Base-by-base conservation (phyloP, 202 grass and related monocot genomes). In the Digitaria exilis region DNA sequence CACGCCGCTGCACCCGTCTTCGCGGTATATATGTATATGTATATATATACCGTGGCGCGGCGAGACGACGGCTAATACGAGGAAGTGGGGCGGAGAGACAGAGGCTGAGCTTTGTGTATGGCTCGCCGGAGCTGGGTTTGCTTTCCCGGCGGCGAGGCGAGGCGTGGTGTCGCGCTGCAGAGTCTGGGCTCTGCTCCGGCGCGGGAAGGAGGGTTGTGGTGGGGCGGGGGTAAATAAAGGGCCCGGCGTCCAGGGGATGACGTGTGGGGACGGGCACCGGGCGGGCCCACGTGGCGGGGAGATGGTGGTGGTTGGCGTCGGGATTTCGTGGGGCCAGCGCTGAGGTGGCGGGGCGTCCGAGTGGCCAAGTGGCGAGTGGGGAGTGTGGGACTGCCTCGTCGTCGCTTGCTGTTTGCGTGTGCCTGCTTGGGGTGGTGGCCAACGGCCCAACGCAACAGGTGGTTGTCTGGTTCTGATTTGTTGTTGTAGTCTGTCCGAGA, bases 161-260 rank as follows among this genome's bases (percentile, higher is more conserved):
- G 37, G 19, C 22, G 56, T 8, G 0, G 26, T 17, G 46, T 54
- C n/a, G 34, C 30, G 45, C 19, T 6, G 63, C n/a, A 29, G 63
- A 37, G 64, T 60, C 8, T 76, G 73, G 73, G 37, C 77, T 73
- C 41, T 37, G 73, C 66, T 82, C 65, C 39, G 78, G 16, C 69
- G 60, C 84, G 69, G 65, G 28, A 52, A 51, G 63, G 32, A 46
- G 22, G 45, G 22, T 13, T 39, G 30, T 6, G 30, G 69, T 52
- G 48, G 28, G 69, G 25, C 19, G 29, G 46, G 42, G 88, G n/a
- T n/a, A 88, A 37, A 88, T 89, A 91, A 87, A 87, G 70, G 29
- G 29, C 6, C 14, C 37, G 45, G 9, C 0, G 63, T 1, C 7
- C 3, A 46, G 21, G 0, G 51, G 69, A 82, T 87, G 80, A 87